These are phyloP conservation scores for Fusarium sp. DNA, from an alignment of 2,329 filamentous ascomycete genomes.

Conservation along the genomic window DNA sequence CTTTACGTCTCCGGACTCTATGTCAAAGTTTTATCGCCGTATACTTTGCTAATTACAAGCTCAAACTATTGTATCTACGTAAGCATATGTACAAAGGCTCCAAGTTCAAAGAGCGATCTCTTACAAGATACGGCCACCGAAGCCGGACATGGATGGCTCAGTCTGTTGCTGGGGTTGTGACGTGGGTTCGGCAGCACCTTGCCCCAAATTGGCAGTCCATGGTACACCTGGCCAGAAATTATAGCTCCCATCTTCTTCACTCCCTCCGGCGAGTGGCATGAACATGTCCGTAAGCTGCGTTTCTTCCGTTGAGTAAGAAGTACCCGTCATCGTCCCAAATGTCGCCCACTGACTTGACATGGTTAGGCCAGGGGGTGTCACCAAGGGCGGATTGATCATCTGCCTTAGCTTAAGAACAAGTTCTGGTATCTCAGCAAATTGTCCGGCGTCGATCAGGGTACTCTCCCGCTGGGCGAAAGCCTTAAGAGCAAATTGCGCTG, in stretches of 20 bases:
- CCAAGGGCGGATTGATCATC: background rate
- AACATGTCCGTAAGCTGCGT: background rate
- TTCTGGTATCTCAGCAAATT: background rate
- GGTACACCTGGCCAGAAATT: background rate
- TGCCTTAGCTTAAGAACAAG: background rate
- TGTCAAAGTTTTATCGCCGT: too few relatives aligned
- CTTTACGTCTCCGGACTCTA: too few relatives aligned
- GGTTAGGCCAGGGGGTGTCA: background rate
- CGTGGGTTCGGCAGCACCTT: too few relatives aligned
- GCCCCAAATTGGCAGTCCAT: background rate
- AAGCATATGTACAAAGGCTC: too few relatives aligned
- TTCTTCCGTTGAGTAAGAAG: too few relatives aligned
- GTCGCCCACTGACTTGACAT: background rate
- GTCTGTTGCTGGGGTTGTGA: too few relatives aligned
- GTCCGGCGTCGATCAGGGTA: background rate
- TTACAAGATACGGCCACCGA: too few relatives aligned
- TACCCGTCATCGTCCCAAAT: background rate
- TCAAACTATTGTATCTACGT: too few relatives aligned
- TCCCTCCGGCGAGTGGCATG: background rate
- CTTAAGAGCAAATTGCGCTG: background rate
- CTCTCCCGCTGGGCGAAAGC: background rate
- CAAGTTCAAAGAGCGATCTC: too few relatives aligned
- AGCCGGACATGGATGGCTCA: too few relatives aligned
- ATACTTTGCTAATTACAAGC: too few relatives aligned
- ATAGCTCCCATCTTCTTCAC: background rate